These are phyloP conservation scores for Pseudogymnoascus sp. DNA, from an alignment of 2,329 filamentous ascomycete genomes.

Conservation along the genomic window DNA sequence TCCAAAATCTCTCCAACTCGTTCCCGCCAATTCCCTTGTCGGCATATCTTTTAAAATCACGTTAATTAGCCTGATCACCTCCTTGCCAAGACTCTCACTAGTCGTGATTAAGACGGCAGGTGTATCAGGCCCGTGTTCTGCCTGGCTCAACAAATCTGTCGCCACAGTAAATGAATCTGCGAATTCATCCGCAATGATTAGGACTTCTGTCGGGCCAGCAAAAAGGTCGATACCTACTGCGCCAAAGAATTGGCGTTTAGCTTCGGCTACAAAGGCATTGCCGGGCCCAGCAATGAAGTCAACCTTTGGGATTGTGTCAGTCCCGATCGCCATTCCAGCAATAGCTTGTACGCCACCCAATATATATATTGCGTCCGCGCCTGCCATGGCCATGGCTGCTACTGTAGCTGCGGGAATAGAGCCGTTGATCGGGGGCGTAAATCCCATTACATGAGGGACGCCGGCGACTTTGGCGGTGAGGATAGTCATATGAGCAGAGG, in stretches of 20 bases:
- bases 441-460: conserved; percentile 42
- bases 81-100: conserved; percentile 32
- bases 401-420: conserved; percentile 42
- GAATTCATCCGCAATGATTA: conserved; percentile 41
- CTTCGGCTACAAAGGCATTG: conserved; percentile 48
- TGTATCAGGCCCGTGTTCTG: conserved; percentile 45
- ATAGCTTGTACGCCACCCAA: conserved; percentile 47
- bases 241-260: conserved; percentile 46
- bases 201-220: conserved; percentile 46
- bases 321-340: conserved; percentile 45
- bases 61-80: conserved; percentile 33
- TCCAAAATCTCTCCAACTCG: conserved; percentile 39
- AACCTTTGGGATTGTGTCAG: conserved; percentile 40
- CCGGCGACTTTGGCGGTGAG: conserved; percentile 48
- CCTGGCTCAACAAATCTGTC: conserved; percentile 41
- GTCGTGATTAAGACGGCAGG: conserved; percentile 45
- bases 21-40: conserved; percentile 37
- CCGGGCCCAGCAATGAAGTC: conserved; percentile 47
- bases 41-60: conserved; percentile 33
- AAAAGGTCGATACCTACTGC: conserved; percentile 47
- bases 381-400: conserved; percentile 42
- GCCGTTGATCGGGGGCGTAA: conserved; percentile 44
- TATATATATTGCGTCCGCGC: conserved; percentile 44
- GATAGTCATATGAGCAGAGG: conserved; percentile 49
- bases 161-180: conserved; percentile 41